Evolutionary conservation across 805 yeast genomes (phyloP).

Genomic region (Nakazawaea wickerhamii): DNA sequence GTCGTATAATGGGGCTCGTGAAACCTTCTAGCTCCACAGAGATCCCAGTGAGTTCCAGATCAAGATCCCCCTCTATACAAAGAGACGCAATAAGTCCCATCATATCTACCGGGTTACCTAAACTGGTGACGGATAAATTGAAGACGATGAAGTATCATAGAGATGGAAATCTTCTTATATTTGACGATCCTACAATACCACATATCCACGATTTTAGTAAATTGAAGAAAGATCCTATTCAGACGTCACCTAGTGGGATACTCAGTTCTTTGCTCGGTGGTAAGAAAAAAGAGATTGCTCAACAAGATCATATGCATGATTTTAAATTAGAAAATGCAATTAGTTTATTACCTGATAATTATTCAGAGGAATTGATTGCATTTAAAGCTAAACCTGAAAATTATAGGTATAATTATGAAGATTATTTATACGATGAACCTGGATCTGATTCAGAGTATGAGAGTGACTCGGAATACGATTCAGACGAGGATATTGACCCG

Average conservation of each 20-base stretch:
- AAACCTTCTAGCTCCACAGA: slow-evolving; percentile 3
- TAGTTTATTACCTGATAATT: slow-evolving; percentile 31
- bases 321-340: slow-evolving; percentile 26
- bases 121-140: neutral
- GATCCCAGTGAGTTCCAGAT: slow-evolving; percentile 3
- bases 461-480: slow-evolving; percentile 30
- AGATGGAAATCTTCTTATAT: slow-evolving; percentile 24
- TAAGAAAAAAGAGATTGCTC: slow-evolving; percentile 24
- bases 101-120: neutral
- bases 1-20: neutral
- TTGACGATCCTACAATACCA: slow-evolving; percentile 22
- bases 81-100: neutral
- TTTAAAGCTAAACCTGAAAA: slow-evolving; percentile 31
- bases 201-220: slow-evolving; percentile 32
- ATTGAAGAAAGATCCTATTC: slow-evolving; percentile 27
- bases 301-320: slow-evolving; percentile 20
- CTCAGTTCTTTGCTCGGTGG: slow-evolving; percentile 17
- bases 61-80: slow-evolving; percentile 7
- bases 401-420: slow-evolving; percentile 34
- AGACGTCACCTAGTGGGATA: slow-evolving; percentile 23
- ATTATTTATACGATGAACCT: slow-evolving; percentile 23
- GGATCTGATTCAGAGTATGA: slow-evolving; percentile 13
- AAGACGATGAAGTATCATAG: slow-evolving; percentile 11
- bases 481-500: slow-evolving; percentile 35
- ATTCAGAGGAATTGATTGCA: slow-evolving; percentile 27